Evolutionary conservation across 1,284 basidiomycete species (phyloP).

Genomic region (Xerocomus amazonicus): DNA sequence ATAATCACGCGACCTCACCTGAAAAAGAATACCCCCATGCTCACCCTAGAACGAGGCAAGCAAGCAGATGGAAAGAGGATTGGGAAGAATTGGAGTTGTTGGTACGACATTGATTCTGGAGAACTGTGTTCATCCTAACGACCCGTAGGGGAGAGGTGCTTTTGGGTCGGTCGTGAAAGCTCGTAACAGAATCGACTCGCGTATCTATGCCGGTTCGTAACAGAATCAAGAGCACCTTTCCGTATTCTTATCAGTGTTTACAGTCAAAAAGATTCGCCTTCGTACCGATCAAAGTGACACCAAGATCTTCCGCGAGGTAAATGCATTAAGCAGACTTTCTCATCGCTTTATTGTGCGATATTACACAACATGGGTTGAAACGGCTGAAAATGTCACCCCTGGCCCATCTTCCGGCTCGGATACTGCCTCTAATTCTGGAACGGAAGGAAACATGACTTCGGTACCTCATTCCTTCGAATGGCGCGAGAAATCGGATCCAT

Average conservation of each 20-base stretch:
- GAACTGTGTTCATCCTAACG: not conserved
- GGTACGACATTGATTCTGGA: conserved; percentile 36
- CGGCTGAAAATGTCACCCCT: conserved; percentile 48
- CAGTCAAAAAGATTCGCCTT: conserved; percentile 88
- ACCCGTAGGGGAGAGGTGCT: conserved; percentile 76
- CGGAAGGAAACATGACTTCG: conserved; percentile 50
- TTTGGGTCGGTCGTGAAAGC: conserved; percentile 96
- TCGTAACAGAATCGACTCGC: conserved; percentile 74
- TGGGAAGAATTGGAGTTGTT: conserved; percentile 79
- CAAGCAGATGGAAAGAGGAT: conserved; percentile 79
- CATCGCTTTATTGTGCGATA: conserved; percentile 93
- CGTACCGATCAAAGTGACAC: conserved; percentile 76
- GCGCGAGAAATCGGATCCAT: conserved; percentile 41
- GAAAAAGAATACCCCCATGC: conserved; percentile 55
- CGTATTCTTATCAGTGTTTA: not conserved
- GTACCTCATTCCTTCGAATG: conserved; percentile 41
- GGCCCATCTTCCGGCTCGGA: conserved; percentile 45
- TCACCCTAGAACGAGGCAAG: conserved; percentile 44
- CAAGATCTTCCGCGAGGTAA: conserved; percentile 90
- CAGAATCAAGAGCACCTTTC: not conserved
- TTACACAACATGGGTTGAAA: conserved; percentile 81
- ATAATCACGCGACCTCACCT: conserved; percentile 48
- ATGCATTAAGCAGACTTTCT: conserved; percentile 80
- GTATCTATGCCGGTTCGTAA: conserved; percentile 65
- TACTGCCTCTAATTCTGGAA: conserved; percentile 39